Evolutionary conservation across 345 rosid genomes (phyloP), one percentile per base, ranked within the genome.

Genomic region (Gossypium anomalum): DNA sequence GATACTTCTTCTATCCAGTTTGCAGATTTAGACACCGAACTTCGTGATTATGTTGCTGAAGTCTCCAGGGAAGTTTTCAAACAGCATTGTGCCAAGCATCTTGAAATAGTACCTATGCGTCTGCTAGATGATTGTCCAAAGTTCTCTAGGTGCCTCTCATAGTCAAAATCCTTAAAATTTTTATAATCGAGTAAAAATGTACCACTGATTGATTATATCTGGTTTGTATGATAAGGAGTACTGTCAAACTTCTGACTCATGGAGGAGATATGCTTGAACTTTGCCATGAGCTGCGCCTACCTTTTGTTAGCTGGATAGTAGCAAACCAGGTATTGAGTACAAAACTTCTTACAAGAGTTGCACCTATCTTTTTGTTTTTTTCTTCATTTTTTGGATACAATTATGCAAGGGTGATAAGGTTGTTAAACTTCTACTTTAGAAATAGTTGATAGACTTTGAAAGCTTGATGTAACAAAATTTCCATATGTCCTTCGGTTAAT

Each of bases 241-340:
- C 95, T 74, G 93, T 94, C 80, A 94, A 94, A 78, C 91, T 94
- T 83, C 83, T 94, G 85, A 87, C 87, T 70, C 88, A 79, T 75
- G 98, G 97, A 76, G 98, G 98, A 75, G 95, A 94, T 81, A 82
- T 94, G 83, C 88, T 94, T 78, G 98, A 91, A 78, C 93, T 94
- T 82, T 88, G 97, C 82, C 86, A 86, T 67, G 98, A 94, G 86
- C 82, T 94, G 75, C 97, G 98, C 49, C 77, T 87, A 79, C 97
- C 97, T 68, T 94, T 92, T 85, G 89, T 83, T 79, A 80, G 79
- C 67, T 94, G 97, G 98, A 85, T 85, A 41, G 79, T 83, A 61
- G 80, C 55, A 71, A 88, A 86, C 62, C 97, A 90, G 98, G 97
- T 94, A 81, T 17, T 71, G 58, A n/a, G 65, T 75, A 57, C 47